A percentile compares a stretch with the other conserved stretches of the same genome.
Evolutionary conservation across 164 flowering plant species (phyloP).

Genomic region (Dillenia turbinata): DNA sequence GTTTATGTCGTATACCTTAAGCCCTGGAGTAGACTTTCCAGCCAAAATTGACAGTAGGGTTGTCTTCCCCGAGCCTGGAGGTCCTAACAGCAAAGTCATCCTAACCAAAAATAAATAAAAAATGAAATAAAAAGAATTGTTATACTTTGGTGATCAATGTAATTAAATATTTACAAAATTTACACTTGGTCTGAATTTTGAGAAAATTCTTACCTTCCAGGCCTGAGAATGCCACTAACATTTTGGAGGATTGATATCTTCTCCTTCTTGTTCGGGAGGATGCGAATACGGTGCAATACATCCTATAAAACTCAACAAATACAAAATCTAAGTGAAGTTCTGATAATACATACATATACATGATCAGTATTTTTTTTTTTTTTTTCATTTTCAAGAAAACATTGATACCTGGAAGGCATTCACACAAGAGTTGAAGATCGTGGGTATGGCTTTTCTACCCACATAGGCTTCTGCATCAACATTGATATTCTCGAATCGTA

Average conservation of each 20-base stretch:
- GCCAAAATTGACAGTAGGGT: no score
- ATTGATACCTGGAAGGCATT: neutral
- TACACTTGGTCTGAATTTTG: no score
- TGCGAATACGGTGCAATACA: conserved; percentile 14
- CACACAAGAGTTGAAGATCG: conserved; percentile 21
- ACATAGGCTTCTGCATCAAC: conserved; percentile 30
- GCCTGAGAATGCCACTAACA: conserved; percentile 23
- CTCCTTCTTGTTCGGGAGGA: conserved; percentile 12
- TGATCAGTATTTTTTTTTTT: no score
- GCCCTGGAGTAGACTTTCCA: no score
- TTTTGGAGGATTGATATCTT: conserved; percentile 17
- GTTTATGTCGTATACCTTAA: no score
- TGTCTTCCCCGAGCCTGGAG: no score
- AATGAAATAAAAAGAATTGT: neutral
- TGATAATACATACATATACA: no score
- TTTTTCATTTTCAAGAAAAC: no score
- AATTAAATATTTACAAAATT: neutral
- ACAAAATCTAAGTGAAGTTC: neutral
- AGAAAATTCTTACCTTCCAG: conserved; percentile 17
- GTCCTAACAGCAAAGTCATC: no score
- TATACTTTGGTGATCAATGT: no score
- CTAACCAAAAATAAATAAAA: neutral
- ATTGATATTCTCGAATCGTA: conserved; percentile 26
- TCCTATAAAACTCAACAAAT: conserved; percentile 3
- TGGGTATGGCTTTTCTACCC: conserved; percentile 38